These are phyloP conservation scores for Pythium oligandrum DNA, from an alignment of 352 stramenopile species.

Conservation along the genomic window DNA sequence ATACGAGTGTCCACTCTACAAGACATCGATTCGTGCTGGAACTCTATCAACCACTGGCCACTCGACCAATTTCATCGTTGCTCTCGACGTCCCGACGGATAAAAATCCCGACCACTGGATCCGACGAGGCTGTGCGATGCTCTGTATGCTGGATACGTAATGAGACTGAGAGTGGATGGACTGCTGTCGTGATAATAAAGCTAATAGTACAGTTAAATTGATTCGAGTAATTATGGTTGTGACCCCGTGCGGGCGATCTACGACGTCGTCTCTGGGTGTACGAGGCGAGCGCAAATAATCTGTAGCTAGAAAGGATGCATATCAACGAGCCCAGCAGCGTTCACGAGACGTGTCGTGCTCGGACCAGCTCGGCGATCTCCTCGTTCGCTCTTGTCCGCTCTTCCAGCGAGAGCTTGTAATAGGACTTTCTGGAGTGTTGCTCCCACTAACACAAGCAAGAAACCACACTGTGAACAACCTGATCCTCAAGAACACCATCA, in stretches of 20 bases:
- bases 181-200: no score
- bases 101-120: slow-evolving; percentile 90
- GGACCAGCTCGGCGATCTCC: slow-evolving; percentile 53
- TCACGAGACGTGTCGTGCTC: no score
- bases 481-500: not conserved
- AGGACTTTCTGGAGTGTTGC: slow-evolving; percentile 54
- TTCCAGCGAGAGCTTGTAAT: slow-evolving; percentile 58
- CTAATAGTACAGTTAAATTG: no score
- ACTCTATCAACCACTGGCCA: slow-evolving; percentile 92
- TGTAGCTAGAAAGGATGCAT: no score
- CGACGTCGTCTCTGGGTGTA: not conserved
- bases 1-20: slow-evolving; percentile 93
- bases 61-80: slow-evolving; percentile 92
- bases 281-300: not conserved
- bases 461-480: not conserved
- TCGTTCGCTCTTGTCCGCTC: slow-evolving; percentile 57
- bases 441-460: slow-evolving; percentile 48
- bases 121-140: slow-evolving; percentile 89
- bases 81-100: slow-evolving; percentile 80
- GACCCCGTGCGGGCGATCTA: no score
- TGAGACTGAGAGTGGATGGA: not conserved
- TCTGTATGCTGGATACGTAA: slow-evolving; percentile 94
- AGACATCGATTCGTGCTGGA: slow-evolving; percentile 88
- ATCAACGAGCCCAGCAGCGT: no score
- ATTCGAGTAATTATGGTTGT: no score